Percentiles rank a stretch among this genome's conserved stretches.
phyloP scores from a whole-genome alignment of 345 rosid species.

The Murraya koenigii region DNA sequence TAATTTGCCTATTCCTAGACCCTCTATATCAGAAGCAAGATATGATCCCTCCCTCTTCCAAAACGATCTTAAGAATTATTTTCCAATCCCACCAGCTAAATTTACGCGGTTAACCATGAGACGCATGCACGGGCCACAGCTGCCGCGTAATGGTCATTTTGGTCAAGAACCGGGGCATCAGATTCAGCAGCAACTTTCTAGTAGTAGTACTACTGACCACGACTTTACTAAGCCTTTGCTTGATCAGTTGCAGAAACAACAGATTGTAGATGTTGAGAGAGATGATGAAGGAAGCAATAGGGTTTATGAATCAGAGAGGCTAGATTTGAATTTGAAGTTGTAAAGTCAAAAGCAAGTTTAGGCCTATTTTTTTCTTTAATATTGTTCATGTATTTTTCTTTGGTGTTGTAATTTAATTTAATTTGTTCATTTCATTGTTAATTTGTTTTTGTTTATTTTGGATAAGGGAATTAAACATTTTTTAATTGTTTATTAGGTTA shows the following conservation, averaged over 20 bases:
- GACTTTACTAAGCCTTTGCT: constrained; percentile 25
- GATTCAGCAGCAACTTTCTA: neutral
- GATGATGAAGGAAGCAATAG: neutral
- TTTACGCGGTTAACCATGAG: too few species aligned
- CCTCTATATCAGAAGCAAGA: too few species aligned
- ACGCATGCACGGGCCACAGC: neutral
- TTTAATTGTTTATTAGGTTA: neutral
- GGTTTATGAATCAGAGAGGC: neutral
- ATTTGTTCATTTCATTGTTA: too few species aligned
- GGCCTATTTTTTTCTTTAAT: too few species aligned
- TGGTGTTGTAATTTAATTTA: too few species aligned
- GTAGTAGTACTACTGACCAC: neutral
- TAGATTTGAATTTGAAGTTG: constrained; percentile 32
- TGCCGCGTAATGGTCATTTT: neutral
- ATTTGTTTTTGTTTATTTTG: too few species aligned
- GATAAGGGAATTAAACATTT: too few species aligned
- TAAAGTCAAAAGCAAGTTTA: neutral
- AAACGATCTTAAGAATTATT: too few species aligned
- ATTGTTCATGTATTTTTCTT: too few species aligned
- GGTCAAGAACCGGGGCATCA: neutral
- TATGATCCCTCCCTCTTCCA: too few species aligned
- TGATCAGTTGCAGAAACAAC: constrained; percentile 15
- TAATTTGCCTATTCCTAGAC: too few species aligned
- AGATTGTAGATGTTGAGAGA: neutral
- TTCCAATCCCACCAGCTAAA: too few species aligned